Conservation (phyloP, 345 rosid genomes). For the Pelargonium nanum region DNA sequence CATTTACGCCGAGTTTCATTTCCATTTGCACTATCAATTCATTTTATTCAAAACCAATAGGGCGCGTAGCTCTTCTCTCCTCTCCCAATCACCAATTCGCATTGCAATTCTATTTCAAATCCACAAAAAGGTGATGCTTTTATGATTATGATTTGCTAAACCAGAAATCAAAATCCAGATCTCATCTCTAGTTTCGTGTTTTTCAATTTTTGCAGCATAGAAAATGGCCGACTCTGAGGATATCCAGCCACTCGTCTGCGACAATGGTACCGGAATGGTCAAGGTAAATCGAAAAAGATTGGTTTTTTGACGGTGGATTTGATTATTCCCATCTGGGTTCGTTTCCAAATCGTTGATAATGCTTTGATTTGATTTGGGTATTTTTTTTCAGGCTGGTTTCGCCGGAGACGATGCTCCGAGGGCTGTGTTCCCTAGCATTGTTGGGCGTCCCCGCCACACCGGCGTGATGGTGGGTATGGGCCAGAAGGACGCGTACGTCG, state of each 20-base stretch:
- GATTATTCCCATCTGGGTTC: background rate
- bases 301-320: background rate
- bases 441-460: constrained; percentile 5
- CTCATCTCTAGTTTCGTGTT: too few relatives aligned
- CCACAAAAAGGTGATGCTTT: too few relatives aligned
- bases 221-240: constrained; percentile 11
- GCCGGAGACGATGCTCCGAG: constrained; percentile 5
- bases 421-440: constrained; percentile 7
- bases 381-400: constrained; percentile 4
- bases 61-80: too few relatives aligned
- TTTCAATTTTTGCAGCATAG: background rate
- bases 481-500: constrained; percentile 6
- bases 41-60: too few relatives aligned
- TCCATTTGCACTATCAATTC: too few relatives aligned
- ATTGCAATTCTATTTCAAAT: too few relatives aligned
- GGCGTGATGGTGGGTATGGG: constrained; percentile 8
- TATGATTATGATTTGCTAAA: too few relatives aligned
- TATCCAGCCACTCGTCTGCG: constrained; percentile 45
- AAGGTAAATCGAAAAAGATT: constrained; percentile 23
- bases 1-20: too few relatives aligned
- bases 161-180: background rate
- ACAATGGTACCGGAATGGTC: constrained; percentile 51
- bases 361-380: constrained; percentile 3
- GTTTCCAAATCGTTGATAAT: background rate
- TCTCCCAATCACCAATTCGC: too few relatives aligned